Base-by-base conservation (phyloP, 768 basidiomycete genomes). In the Lentinula detonsa region DNA sequence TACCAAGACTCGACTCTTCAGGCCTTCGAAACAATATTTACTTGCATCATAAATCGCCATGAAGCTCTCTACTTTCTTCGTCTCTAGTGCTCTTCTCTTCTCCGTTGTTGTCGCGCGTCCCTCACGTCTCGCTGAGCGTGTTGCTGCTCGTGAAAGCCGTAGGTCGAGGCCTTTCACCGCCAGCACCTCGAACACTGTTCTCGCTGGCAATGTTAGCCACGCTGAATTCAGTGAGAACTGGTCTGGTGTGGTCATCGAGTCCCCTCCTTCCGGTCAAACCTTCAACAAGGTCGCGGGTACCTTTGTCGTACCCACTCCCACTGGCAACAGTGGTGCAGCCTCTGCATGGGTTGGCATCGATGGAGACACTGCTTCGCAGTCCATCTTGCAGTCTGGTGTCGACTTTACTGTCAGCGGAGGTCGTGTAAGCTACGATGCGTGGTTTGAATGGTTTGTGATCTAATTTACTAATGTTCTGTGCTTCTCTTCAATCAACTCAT, bases 331-430 rank as follows among this genome's bases (percentile, higher is more conserved):
- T 28, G 42, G 58, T 34, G 45, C 61, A n/a, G 61, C 54, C 21
- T 62, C 61, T 21, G 61, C 61, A 13, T 62, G 61, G 61, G 61
- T 62, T 46, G 61, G 61, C 15, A 62, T 62, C 31, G 61, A 62
- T 18, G 61, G 61, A 43, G 61, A 62, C 61, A 62, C 61, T 49
- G 40, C 40, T 5, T 21, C 8, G 13, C 43, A 45, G 31, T 45
- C 61, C 15, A 62, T 62, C 37, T 21, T 62, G 28, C 61, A 62
- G 23, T 35, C 39, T 39, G 61, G 61, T 57, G 45, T 61, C 18
- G 60, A 61, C 45, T 61, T 61, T 40, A 54, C 50, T 40, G 31
- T 52, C 52, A 18, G 23, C 10, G 60, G 40, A 28, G 60, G 60
- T 11, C 39, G 45, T 15, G 60, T 61, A 3, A 23, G 37, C 21